These are phyloP conservation scores for Boletus pseudopeckii DNA, from an alignment of 768 basidiomycete species.

Conservation along the genomic window DNA sequence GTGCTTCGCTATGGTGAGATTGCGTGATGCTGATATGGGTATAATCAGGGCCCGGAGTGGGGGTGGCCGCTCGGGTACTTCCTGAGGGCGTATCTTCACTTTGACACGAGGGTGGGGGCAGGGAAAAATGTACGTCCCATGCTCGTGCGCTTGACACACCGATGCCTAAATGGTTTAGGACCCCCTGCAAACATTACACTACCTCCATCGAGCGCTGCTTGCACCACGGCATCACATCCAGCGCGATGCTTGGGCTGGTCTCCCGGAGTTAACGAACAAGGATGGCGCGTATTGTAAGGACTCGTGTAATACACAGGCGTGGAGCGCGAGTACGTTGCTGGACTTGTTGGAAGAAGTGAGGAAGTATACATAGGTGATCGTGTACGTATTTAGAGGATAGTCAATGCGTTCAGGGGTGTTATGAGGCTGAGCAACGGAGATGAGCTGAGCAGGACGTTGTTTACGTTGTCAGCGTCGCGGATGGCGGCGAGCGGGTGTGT, in stretches of 20 bases:
- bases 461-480: background rate
- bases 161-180: slow-evolving; percentile 45
- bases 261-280: slow-evolving; percentile 90
- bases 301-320: slow-evolving; percentile 92
- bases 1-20: slow-evolving; percentile 16
- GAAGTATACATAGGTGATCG: slow-evolving; percentile 12
- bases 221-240: slow-evolving; percentile 69
- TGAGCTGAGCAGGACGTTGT: background rate
- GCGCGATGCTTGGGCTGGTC: slow-evolving; percentile 84
- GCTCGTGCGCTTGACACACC: background rate
- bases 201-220: slow-evolving; percentile 72
- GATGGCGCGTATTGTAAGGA: slow-evolving; percentile 81
- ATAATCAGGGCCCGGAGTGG: slow-evolving; percentile 81
- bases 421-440: slow-evolving; percentile 1
- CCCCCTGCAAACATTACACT: slow-evolving; percentile 66
- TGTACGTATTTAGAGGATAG: background rate
- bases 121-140: slow-evolving; percentile 59
- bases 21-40: slow-evolving; percentile 12
- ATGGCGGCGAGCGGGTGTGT: slow-evolving; percentile 13
- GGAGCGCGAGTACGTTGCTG: slow-evolving; percentile 90
- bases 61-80: slow-evolving; percentile 96
- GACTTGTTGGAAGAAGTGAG: slow-evolving; percentile 79
- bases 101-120: slow-evolving; percentile 67
- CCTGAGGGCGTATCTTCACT: slow-evolving; percentile 87
- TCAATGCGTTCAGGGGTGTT: background rate